Percentiles rank a stretch among this genome's conserved stretches.
Conservation (phyloP, 208 protist genomes). For the Tetramitus jugosus region DNA sequence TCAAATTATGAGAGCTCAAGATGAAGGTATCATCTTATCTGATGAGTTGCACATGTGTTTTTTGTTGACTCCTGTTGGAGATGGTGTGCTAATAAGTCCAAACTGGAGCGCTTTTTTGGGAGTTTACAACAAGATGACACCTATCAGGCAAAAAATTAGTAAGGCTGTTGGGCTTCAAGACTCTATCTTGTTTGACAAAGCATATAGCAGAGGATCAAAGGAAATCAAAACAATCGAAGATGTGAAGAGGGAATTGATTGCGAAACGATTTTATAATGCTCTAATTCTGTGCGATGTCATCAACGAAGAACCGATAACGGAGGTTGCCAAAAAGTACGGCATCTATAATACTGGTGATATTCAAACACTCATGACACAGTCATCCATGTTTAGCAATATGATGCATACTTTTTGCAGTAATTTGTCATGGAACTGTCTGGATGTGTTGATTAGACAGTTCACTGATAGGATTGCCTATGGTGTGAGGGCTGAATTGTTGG, state of each 20-base stretch:
- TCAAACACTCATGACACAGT: not conserved
- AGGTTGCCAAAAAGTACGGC: not conserved
- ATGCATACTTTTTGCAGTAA: not conserved
- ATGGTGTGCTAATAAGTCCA: conserved; percentile 1
- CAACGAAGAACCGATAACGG: not conserved
- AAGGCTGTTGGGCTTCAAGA: not conserved
- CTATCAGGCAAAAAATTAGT: not conserved
- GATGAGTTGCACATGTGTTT: not conserved
- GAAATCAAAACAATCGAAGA: not conserved
- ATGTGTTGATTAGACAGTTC: not conserved
- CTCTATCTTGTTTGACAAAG: not conserved
- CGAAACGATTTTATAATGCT: not conserved
- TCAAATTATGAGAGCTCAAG: not conserved
- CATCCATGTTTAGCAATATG: not conserved
- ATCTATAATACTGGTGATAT: not conserved
- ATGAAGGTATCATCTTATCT: conserved; percentile 7
- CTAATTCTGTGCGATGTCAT: conserved; percentile 1
- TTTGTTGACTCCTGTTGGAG: not conserved
- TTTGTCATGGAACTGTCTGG: not conserved
- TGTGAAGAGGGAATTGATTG: not conserved
- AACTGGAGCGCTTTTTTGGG: not conserved
- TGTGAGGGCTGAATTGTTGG: not conserved
- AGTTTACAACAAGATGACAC: not conserved
- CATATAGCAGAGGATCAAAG: not conserved
- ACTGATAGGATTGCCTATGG: not conserved